These are phyloP conservation scores for Draba incana DNA, from an alignment of 345 rosid genomes.

Conservation along the genomic window DNA sequence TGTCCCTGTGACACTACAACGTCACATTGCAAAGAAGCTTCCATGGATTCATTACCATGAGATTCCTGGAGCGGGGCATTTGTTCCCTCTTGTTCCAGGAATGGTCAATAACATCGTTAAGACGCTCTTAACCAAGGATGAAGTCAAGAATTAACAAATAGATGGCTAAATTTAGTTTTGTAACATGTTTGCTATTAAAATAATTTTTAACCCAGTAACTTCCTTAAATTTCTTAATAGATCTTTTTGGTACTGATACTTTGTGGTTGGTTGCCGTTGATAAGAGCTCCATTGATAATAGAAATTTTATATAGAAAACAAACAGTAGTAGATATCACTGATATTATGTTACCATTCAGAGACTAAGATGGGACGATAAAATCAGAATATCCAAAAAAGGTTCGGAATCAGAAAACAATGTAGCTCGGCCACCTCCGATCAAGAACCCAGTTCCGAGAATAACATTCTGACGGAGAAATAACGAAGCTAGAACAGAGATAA, in stretches of 20 bases:
- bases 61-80: conserved; percentile 59
- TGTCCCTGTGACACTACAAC: conserved; percentile 57
- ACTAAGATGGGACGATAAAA: too few relatives aligned
- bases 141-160: conserved; percentile 24
- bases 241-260: not conserved
- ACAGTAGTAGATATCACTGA: too few relatives aligned
- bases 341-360: too few relatives aligned
- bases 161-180: not conserved
- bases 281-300: too few relatives aligned
- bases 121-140: conserved; percentile 40
- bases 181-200: not conserved
- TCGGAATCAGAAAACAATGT: too few relatives aligned
- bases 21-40: conserved; percentile 53
- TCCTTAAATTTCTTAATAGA: not conserved
- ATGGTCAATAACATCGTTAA: conserved; percentile 49
- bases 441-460: too few relatives aligned
- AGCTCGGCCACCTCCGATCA: too few relatives aligned
- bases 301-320: too few relatives aligned
- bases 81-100: conserved; percentile 51
- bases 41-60: conserved; percentile 71
- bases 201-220: conserved; percentile 17
- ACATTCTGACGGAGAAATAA: too few relatives aligned
- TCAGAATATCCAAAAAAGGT: too few relatives aligned
- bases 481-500: too few relatives aligned
- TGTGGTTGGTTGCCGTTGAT: not conserved